Evolutionary conservation across 78 protist species (phyloP).

Genomic region (Dictyostelium capitatum): DNA sequence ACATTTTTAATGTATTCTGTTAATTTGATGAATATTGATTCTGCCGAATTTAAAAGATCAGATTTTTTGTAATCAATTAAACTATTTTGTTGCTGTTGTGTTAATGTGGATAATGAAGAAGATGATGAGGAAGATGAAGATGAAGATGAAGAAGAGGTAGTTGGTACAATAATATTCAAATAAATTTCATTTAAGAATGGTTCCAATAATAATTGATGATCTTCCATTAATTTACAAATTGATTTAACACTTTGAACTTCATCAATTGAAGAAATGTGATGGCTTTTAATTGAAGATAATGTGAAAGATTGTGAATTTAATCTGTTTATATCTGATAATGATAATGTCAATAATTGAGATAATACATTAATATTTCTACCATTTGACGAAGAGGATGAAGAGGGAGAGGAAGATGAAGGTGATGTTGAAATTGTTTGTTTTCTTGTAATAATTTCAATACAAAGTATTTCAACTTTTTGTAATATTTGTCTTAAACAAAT

Average conservation of each 20-base stretch:
- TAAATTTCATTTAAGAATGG: not conserved
- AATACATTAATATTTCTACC: not conserved
- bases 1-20: not conserved
- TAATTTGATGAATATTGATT: not conserved
- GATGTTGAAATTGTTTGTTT: constrained; percentile 29
- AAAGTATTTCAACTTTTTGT: constrained; percentile 33
- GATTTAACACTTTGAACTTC: not conserved
- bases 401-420: not conserved
- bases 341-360: constrained; percentile 32
- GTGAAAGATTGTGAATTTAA: constrained; percentile 3
- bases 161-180: not conserved
- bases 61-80: not conserved
- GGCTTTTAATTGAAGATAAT: not conserved
- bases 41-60: not conserved
- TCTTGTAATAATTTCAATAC: constrained; percentile 54
- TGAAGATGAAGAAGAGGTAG: too few species aligned
- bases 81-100: not conserved
- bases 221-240: constrained; percentile 9
- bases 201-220: not conserved
- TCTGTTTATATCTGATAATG: constrained; percentile 31
- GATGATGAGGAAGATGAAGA: not conserved
- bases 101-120: not conserved
- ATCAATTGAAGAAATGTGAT: not conserved
- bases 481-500: constrained; percentile 13
- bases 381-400: too few species aligned